Evolutionary conservation across 306 rosid species (phyloP).

Genomic region (Rosa rugosa): DNA sequence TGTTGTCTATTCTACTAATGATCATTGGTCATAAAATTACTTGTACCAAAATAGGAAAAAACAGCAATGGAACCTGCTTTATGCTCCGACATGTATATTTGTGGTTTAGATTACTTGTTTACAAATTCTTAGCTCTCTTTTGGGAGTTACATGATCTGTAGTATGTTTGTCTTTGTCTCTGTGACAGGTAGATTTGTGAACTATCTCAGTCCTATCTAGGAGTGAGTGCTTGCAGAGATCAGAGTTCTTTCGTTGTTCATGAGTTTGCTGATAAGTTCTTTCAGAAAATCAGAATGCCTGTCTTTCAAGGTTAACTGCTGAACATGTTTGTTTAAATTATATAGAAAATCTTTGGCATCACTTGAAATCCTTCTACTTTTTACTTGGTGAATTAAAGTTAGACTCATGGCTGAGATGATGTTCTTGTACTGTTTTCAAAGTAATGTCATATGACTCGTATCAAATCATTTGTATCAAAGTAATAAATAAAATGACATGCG

Average conservation of each 20-base stretch:
- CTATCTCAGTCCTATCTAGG: slow-evolving; percentile 62
- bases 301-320: slow-evolving; percentile 20
- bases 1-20: not conserved
- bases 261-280: not conserved
- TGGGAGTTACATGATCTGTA: slow-evolving; percentile 6
- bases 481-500: not conserved
- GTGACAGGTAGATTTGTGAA: slow-evolving; percentile 56
- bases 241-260: slow-evolving; percentile 20
- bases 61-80: not conserved
- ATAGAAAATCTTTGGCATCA: slow-evolving; percentile 15
- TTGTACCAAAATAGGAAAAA: not conserved
- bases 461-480: slow-evolving; percentile 2
- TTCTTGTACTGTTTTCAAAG: slow-evolving; percentile 18
- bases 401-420: slow-evolving; percentile 23
- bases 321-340: slow-evolving; percentile 27
- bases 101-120: not conserved
- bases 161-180: not conserved
- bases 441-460: slow-evolving; percentile 5
- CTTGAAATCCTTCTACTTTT: slow-evolving; percentile 20
- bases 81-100: not conserved
- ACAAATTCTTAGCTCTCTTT: not conserved
- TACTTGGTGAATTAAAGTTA: slow-evolving; percentile 5
- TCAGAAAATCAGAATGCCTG: slow-evolving; percentile 18
- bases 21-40: not conserved
- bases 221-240: slow-evolving; percentile 9